phyloP scores from a whole-genome alignment of 345 rosid genomes.

The Laguncularia racemosa region DNA sequence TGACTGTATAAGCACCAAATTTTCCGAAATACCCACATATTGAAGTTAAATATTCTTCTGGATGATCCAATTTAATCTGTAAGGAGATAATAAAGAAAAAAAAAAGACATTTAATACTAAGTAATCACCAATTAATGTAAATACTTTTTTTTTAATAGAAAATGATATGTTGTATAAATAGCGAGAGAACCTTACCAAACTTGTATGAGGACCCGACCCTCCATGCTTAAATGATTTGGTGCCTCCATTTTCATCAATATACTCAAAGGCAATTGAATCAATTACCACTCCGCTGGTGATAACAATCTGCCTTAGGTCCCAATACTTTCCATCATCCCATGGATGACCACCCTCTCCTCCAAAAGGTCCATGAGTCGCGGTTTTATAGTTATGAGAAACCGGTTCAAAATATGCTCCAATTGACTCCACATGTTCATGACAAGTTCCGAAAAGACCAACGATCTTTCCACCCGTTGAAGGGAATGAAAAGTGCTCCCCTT shows the following conservation, averaged over 20 bases:
- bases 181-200: background rate
- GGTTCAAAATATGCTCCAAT: constrained; percentile 6
- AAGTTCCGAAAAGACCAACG: constrained; percentile 1
- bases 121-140: background rate
- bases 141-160: background rate
- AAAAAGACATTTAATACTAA: no score
- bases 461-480: constrained; percentile 1
- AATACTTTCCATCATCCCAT: constrained; percentile 3
- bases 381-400: background rate
- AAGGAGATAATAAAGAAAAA: background rate
- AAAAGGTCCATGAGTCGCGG: constrained; percentile 4
- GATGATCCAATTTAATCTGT: constrained; percentile 4
- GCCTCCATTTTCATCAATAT: background rate
- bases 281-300: background rate
- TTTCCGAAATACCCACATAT: background rate
- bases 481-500: background rate
- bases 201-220: no score
- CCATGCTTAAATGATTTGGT: background rate
- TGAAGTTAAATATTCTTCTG: constrained; percentile 3
- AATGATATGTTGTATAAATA: background rate
- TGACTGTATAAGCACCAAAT: background rate
- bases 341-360: background rate
- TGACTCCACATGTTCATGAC: background rate
- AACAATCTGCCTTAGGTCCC: background rate
- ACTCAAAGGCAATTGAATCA: background rate